Conservation (phyloP, 192 early-diverging fungal genomes). For the Coemansia furcata region DNA sequence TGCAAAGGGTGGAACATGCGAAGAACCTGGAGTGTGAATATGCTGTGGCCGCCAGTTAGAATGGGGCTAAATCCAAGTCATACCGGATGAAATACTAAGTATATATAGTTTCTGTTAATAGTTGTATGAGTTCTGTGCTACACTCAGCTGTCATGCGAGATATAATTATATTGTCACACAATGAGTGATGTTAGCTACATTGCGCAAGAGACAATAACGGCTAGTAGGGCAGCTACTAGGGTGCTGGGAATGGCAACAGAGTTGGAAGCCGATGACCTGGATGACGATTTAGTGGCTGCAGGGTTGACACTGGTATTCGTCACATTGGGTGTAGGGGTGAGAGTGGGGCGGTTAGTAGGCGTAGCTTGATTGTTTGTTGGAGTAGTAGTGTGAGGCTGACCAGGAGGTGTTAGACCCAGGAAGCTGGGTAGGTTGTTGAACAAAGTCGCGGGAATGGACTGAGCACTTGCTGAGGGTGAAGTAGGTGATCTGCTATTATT, state of each 20-base stretch:
- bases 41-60: constrained; percentile 18
- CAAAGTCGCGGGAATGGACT: constrained; percentile 22
- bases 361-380: neutral
- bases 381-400: neutral
- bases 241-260: neutral
- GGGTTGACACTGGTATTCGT: neutral
- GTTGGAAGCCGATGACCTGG: neutral
- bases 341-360: neutral
- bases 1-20: constrained; percentile 14
- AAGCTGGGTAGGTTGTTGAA: constrained; percentile 27
- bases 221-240: neutral
- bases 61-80: constrained; percentile 17
- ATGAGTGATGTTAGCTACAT: neutral
- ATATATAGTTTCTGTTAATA: constrained; percentile 20
- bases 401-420: constrained; percentile 10
- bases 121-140: neutral
- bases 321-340: neutral
- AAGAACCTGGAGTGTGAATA: constrained; percentile 33
- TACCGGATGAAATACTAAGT: neutral
- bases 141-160: neutral
- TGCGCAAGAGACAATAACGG: neutral
- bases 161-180: neutral
- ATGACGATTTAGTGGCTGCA: neutral
- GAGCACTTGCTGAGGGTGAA: neutral
- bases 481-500: neutral